These are phyloP conservation scores for Trichoderma sp. DNA, from an alignment of 2,329 filamentous ascomycete genomes.

Conservation along the genomic window DNA sequence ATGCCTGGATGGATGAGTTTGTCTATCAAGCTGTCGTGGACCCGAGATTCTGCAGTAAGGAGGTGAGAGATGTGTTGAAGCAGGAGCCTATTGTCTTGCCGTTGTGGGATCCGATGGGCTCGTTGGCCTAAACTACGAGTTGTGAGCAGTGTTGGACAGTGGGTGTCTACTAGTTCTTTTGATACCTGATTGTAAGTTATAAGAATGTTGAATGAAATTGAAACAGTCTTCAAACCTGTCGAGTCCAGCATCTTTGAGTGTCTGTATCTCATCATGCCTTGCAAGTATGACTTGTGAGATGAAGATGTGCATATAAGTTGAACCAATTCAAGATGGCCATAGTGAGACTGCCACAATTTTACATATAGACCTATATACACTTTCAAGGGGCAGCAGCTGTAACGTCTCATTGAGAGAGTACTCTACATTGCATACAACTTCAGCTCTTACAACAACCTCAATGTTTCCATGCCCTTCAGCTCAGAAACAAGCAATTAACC, in stretches of 20 bases:
- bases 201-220: neutral
- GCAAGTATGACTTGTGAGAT: neutral
- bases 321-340: neutral
- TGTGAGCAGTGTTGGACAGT: neutral
- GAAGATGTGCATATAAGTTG: neutral
- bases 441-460: neutral
- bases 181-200: neutral
- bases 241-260: neutral
- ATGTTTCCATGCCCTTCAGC: neutral
- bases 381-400: neutral
- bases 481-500: neutral
- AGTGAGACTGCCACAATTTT: neutral
- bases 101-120: conserved; percentile 80
- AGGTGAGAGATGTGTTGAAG: conserved; percentile 69
- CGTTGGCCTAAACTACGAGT: conserved; percentile 55
- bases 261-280: neutral
- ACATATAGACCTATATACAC: neutral
- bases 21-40: conserved; percentile 86
- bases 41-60: conserved; percentile 63
- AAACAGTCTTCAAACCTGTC: neutral
- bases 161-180: neutral
- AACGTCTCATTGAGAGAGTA: neutral
- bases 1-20: conserved; percentile 78
- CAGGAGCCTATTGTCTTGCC: conserved; percentile 71
- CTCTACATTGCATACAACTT: neutral